Base-by-base conservation (phyloP, 2,329 filamentous ascomycete species). In the Alternaria ethzedia region DNA sequence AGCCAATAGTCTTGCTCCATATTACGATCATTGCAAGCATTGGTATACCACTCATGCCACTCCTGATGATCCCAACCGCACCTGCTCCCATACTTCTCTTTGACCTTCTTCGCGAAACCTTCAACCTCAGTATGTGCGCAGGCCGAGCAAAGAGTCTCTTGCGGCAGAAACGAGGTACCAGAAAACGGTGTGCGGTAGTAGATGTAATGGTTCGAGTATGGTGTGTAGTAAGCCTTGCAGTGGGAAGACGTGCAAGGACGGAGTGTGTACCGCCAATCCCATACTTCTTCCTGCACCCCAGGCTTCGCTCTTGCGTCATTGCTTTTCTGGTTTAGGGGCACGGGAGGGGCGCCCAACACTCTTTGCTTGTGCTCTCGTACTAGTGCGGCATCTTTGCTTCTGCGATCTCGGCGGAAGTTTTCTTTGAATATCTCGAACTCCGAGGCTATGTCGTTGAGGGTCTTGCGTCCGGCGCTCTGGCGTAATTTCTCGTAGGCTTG, bases 391-490 rank as follows among this genome's bases (percentile, higher is more conserved):
- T 69, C 64, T 57, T 62, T 61, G 20, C 45, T 5, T 59, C 62
- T 26, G 15, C 68, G 62, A 5, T 70, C 67, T 6, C 69, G 59
- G 9, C 67, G 54, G n/a, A 73, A 69, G 3, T 52, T 25, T 6
- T 68, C 52, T 26, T 73, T 56, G 26, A 67, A 75, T 7, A 58
- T 49, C 11, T 77, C 75, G 36, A 77, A 78, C 32, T 78, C 76
- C 1, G 63, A 63, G 6, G 72, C 73, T 6, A 79, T 69, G 10
- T 58, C 41, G 10, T 72, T 70, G 9, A 79, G 72, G 4, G 74
- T 77, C 56, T 74, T 75, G 28, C 76, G 73, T 12, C 75, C 74
- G 6, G 75, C 75, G n/a, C 72, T 74, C 55, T 79, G 76, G 15
- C 76, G 68, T 64, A 77, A 69, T 9, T 41, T 21, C 47, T 79